Conservation (phyloP, 1,139 yeast genomes). For the Pichia sp. region DNA sequence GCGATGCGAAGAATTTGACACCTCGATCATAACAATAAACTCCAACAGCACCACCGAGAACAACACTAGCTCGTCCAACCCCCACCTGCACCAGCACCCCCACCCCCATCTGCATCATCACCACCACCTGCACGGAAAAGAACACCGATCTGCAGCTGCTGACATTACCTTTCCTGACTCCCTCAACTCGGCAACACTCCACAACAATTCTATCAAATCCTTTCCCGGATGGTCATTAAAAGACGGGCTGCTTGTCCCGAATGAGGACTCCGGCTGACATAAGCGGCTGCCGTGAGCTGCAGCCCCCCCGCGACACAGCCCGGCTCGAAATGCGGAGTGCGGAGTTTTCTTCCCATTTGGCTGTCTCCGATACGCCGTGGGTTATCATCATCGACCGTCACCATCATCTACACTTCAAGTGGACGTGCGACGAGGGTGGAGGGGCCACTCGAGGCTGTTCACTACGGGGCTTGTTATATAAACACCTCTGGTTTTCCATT, state of each 20-base stretch:
- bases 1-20: neutral
- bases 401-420: neutral
- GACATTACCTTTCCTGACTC: no score
- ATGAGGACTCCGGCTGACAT: slow-evolving; percentile 2
- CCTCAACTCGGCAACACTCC: neutral
- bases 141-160: neutral
- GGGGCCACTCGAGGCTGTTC: no score
- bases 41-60: neutral
- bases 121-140: neutral
- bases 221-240: slow-evolving; percentile 13
- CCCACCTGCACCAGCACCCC: neutral
- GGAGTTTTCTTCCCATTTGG: neutral
- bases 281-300: neutral
- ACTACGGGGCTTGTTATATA: neutral
- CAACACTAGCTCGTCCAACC: neutral
- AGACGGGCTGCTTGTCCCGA: slow-evolving; percentile 12
- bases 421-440: neutral
- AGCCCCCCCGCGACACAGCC: neutral
- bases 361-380: slow-evolving; percentile 12
- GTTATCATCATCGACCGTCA: slow-evolving; percentile 2
- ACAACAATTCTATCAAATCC: neutral
- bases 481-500: neutral
- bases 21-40: neutral
- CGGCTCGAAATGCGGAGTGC: slow-evolving; percentile 3
- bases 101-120: neutral